phyloP scores from a whole-genome alignment of 192 early-diverging fungal genomes.

The Rhizoclosmatium globosum region DNA sequence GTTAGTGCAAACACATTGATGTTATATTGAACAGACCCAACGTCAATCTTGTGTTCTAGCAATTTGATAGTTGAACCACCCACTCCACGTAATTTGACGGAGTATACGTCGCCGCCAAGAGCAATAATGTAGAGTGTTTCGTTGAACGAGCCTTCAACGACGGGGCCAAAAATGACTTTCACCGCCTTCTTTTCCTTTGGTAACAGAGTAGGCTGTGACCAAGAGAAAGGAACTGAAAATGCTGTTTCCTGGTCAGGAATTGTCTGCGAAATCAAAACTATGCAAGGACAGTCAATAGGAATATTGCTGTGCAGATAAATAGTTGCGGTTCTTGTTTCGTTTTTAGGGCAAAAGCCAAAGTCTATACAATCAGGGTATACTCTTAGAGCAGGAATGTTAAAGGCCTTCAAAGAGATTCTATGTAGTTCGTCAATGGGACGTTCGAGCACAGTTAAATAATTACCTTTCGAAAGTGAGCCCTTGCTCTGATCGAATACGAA shows the following conservation, averaged over 20 bases:
- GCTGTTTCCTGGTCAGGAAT: conserved; percentile 3
- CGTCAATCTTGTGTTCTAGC: conserved; percentile 55
- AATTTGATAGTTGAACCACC: conserved; percentile 45
- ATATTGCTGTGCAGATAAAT: conserved; percentile 52
- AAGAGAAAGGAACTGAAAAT: conserved; percentile 44
- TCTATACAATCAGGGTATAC: conserved; percentile 44
- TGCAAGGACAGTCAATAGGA: conserved; percentile 51
- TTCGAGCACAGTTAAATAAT: background rate
- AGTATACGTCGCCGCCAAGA: conserved; percentile 51
- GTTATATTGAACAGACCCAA: background rate
- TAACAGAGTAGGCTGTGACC: conserved; percentile 47
- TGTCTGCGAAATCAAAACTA: conserved; percentile 38
- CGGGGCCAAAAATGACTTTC: conserved; percentile 47
- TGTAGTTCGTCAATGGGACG: background rate
- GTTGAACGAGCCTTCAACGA: conserved; percentile 17
- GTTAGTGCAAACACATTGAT: no score
- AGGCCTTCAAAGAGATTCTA: conserved; percentile 54
- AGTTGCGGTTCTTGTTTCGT: conserved; percentile 45
- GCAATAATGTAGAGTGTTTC: conserved; percentile 52
- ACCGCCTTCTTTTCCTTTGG: conserved; percentile 56
- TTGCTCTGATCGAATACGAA: conserved; percentile 44
- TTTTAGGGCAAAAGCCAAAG: conserved; percentile 55
- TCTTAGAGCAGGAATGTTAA: conserved; percentile 57
- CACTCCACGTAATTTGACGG: conserved; percentile 39
- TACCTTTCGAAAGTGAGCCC: conserved; percentile 65